A percentile compares a stretch with the other conserved stretches of the same genome.
Conservation (phyloP, 352 stramenopile genomes). For the Globisporangium lucens region DNA sequence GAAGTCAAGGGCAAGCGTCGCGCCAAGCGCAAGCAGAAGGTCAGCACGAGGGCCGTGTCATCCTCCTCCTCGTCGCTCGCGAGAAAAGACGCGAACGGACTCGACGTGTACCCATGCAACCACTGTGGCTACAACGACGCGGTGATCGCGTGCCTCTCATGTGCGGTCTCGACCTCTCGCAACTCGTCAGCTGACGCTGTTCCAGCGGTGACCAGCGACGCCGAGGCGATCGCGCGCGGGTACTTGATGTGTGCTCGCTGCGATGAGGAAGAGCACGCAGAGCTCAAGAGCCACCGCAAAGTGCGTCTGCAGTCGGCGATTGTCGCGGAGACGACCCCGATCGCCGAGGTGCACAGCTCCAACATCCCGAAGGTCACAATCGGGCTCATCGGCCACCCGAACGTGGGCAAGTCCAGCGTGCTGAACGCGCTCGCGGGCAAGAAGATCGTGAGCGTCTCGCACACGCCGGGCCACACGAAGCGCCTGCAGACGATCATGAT, state of each 20-base stretch:
- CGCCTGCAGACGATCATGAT: conserved; percentile 85
- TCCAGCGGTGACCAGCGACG: conserved; percentile 38
- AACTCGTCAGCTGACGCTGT: conserved; percentile 25
- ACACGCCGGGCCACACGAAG: conserved; percentile 86
- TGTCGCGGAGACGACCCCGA: conserved; percentile 25
- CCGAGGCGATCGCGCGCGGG: conserved; percentile 52
- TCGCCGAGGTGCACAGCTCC: conserved; percentile 25
- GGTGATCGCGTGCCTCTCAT: conserved; percentile 63
- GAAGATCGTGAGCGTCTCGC: conserved; percentile 86
- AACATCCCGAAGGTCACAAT: conserved; percentile 70
- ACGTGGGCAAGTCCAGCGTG: conserved; percentile 88
- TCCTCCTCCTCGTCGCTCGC: neutral
- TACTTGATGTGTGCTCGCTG: conserved; percentile 71
- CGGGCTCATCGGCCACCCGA: conserved; percentile 86
- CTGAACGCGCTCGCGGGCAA: conserved; percentile 83
- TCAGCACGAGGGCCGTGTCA: conserved; percentile 5
- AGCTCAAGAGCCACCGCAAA: conserved; percentile 62
- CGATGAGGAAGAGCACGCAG: conserved; percentile 62
- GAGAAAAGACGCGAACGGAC: conserved; percentile 16
- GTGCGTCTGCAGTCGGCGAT: conserved; percentile 35
- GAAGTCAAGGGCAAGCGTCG: conserved; percentile 35
- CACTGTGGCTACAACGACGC: conserved; percentile 72
- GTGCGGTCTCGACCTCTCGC: conserved; percentile 19
- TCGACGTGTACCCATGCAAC: conserved; percentile 43
- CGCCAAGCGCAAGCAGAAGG: conserved; percentile 61